A percentile compares a stretch with the other conserved stretches of the same genome.
These are phyloP conservation scores for Phytophthora pseudosyringae DNA, from an alignment of 352 stramenopile genomes.

Conservation along the genomic window DNA sequence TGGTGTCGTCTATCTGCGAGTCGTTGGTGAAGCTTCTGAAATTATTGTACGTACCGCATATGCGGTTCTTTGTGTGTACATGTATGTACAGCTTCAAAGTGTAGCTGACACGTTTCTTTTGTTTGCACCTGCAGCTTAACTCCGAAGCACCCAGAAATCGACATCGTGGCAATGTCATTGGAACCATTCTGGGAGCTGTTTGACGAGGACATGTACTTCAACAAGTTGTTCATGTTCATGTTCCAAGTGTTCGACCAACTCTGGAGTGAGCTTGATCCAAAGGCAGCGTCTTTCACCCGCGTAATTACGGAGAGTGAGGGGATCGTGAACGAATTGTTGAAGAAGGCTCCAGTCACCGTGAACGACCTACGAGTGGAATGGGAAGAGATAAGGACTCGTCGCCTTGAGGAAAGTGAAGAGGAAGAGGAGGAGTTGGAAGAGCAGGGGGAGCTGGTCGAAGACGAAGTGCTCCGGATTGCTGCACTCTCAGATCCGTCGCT, in stretches of 20 bases:
- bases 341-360: constrained; percentile 61
- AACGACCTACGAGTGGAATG: constrained; percentile 75
- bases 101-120: constrained; percentile 13
- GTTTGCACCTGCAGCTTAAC: constrained; percentile 41
- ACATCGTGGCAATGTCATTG: constrained; percentile 78
- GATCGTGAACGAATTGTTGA: constrained; percentile 73
- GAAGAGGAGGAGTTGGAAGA: constrained; percentile 36
- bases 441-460: constrained; percentile 27
- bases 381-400: constrained; percentile 51
- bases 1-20: constrained; percentile 73
- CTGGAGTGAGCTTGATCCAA: constrained; percentile 64
- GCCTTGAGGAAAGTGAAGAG: constrained; percentile 34
- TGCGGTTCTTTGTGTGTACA: too few relatives aligned
- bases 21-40: constrained; percentile 77
- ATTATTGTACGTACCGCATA: constrained; percentile 53
- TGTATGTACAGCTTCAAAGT: constrained; percentile 6
- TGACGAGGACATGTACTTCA: constrained; percentile 80
- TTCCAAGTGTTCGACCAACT: constrained; percentile 81
- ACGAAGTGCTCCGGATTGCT: constrained; percentile 38
- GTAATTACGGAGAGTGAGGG: constrained; percentile 81
- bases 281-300: constrained; percentile 78
- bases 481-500: constrained; percentile 20
- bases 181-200: constrained; percentile 89
- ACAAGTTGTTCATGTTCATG: constrained; percentile 80
- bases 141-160: constrained; percentile 67